A percentile compares a stretch with the other conserved stretches of the same genome.
phyloP scores from a whole-genome alignment of 208 protist species.

The Crithidia sp. region DNA sequence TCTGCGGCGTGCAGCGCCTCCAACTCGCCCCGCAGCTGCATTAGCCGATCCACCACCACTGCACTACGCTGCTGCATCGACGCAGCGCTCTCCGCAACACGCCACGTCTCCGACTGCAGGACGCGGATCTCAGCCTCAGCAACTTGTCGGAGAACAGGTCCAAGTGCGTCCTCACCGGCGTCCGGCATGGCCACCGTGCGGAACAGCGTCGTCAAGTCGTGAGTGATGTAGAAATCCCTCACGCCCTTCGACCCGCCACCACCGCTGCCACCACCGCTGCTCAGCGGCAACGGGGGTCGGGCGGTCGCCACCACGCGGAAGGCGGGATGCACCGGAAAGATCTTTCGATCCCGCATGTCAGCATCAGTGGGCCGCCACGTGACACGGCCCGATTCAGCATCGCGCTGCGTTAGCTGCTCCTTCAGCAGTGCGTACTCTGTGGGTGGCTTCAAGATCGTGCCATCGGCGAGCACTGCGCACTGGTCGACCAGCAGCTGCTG shows the following conservation, averaged over 20 bases:
- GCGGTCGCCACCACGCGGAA: constrained; percentile 92
- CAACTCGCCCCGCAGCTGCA: constrained; percentile 59
- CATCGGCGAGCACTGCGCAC: constrained; percentile 79
- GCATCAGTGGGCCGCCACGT: constrained; percentile 36
- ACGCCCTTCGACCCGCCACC: constrained; percentile 15
- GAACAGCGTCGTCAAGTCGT: constrained; percentile 91
- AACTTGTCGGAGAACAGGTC: constrained; percentile 56
- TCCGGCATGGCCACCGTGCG: constrained; percentile 82
- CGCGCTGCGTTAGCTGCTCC: constrained; percentile 31
- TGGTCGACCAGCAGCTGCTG: constrained; percentile 86
- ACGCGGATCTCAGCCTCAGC: constrained; percentile 41
- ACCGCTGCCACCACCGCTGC: constrained; percentile 24
- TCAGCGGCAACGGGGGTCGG: constrained; percentile 37
- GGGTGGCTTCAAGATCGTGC: constrained; percentile 79
- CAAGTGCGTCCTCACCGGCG: constrained; percentile 40
- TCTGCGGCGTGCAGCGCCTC: constrained; percentile 56
- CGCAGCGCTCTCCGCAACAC: background rate
- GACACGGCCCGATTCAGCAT: constrained; percentile 20
- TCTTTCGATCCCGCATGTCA: constrained; percentile 55
- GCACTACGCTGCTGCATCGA: constrained; percentile 18
- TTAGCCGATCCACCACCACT: constrained; percentile 40
- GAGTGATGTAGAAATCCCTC: constrained; percentile 62
- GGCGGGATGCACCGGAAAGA: constrained; percentile 88
- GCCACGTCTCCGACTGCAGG: constrained; percentile 20
- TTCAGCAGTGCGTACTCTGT: constrained; percentile 70